Percentiles rank a stretch among this genome's conserved stretches.
Evolutionary conservation across 2,329 filamentous ascomycete genomes (phyloP).

Genomic region (Penicillium thymicola): DNA sequence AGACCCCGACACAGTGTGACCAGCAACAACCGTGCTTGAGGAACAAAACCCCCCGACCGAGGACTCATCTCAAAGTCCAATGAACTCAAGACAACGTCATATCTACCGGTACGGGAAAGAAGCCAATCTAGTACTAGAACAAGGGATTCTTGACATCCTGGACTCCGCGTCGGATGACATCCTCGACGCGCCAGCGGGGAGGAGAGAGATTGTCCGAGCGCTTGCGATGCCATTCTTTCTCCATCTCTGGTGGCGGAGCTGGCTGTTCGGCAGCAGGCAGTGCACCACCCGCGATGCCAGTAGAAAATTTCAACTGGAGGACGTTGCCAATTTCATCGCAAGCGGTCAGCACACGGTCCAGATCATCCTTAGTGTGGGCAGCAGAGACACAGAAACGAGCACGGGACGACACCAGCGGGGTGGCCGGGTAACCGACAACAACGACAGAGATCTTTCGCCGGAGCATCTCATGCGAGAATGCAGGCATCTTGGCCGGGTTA

Average conservation of each 20-base stretch:
- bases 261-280: slow-evolving; percentile 71
- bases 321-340: slow-evolving; percentile 92
- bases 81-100: slow-evolving; percentile 15
- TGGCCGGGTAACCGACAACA: slow-evolving; percentile 94
- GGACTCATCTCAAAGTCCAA: slow-evolving; percentile 14
- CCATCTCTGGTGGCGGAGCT: slow-evolving; percentile 60
- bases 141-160: slow-evolving; percentile 72
- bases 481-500: slow-evolving; percentile 98
- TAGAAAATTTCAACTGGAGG: slow-evolving; percentile 95
- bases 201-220: slow-evolving; percentile 55
- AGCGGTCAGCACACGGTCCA: slow-evolving; percentile 82
- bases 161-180: slow-evolving; percentile 69
- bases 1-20: slow-evolving; percentile 31
- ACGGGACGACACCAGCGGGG: slow-evolving; percentile 88
- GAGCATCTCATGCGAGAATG: slow-evolving; percentile 98
- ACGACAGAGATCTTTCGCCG: slow-evolving; percentile 97
- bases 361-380: slow-evolving; percentile 96
- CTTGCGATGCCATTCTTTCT: slow-evolving; percentile 60
- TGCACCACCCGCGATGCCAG: slow-evolving; percentile 84
- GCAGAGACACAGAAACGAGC: slow-evolving; percentile 94
- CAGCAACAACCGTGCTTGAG: slow-evolving; percentile 34
- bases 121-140: slow-evolving; percentile 58
- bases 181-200: slow-evolving; percentile 75
- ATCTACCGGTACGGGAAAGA: slow-evolving; percentile 7
- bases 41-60: slow-evolving; percentile 5